Conservation (phyloP, 768 basidiomycete genomes). For the Paxillus involutus region DNA sequence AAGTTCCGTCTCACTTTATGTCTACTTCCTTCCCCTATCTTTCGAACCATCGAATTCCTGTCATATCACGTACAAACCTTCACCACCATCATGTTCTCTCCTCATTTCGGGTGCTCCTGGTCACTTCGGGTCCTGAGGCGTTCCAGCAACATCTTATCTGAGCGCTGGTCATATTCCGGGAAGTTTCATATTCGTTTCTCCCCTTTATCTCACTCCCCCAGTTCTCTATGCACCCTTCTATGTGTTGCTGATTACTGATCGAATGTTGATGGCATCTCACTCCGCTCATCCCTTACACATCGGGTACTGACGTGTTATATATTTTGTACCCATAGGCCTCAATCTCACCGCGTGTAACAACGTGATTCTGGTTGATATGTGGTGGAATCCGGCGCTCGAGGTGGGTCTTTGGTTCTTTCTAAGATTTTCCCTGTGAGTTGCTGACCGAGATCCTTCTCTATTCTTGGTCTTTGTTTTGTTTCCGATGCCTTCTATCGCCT, state of each 20-base stretch:
- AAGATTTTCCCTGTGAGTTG: neutral
- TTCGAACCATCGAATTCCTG: neutral
- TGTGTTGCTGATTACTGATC: constrained; percentile 13
- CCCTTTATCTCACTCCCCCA: neutral
- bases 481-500: too few species aligned
- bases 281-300: neutral
- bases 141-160: neutral
- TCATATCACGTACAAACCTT: neutral
- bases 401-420: constrained; percentile 36
- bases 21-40: neutral
- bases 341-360: constrained; percentile 94
- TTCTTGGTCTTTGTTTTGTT: neutral
- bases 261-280: neutral
- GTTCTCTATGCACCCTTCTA: neutral
- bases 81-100: neutral
- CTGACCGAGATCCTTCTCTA: constrained; percentile 9
- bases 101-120: neutral
- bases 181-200: neutral
- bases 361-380: constrained; percentile 89
- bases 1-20: constrained; percentile 15
- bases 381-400: constrained; percentile 93
- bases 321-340: constrained; percentile 51
- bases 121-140: neutral
- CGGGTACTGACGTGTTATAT: neutral
- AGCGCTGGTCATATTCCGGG: neutral